Evolutionary conservation across 1,139 yeast genomes (phyloP), one percentile per base, ranked within the genome.

Genomic region (Debaryomyces singareniensis): DNA sequence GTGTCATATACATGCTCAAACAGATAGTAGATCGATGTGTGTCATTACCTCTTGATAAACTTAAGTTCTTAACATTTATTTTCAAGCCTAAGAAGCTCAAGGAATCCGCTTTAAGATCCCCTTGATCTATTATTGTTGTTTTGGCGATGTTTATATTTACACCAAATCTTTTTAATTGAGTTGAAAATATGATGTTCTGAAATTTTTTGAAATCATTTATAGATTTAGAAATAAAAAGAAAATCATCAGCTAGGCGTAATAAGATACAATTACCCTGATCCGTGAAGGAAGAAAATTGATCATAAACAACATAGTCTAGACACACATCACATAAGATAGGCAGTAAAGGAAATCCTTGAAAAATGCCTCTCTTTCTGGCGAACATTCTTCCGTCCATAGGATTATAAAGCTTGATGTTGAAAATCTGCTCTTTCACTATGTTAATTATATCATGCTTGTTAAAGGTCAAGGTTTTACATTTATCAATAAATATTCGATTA

Each of bases 271-370:
- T 48, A 0, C 38, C 25, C 5, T 31, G 35, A 2, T 45, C 32
- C 1, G 44, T 36, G 5, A 21, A 20, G n/a, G 25, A 14, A 2
- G 43, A 38, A n/a, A 70, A 58, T 23, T 62, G 45, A 5, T 60
- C 49, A n/a, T 64, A 63, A 2, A 83, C 71, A 29, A 89, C 51
- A 5, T 70, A 64, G 41, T 82, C 84, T 43, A 83, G 82, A 1
- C 84, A 74, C 4, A 87, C 46, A 41, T 87, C 85, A 41, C 95
- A 87, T 23, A 91, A 62, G 2, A 78, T 59, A 1, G 85, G 71
- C 40, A 95, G 93, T 11, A 89, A 54, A 1, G 81, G 76, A 5
- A 86, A 75, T 0, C 98, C 98, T 54, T 91, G 98, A 31, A 83
- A 91, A 0, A 91, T 69, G 0, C 98, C 98, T 7, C 62, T 55